These are phyloP conservation scores for Saccharomycodes ludwigii DNA, from an alignment of 805 yeast genomes.

Conservation along the genomic window DNA sequence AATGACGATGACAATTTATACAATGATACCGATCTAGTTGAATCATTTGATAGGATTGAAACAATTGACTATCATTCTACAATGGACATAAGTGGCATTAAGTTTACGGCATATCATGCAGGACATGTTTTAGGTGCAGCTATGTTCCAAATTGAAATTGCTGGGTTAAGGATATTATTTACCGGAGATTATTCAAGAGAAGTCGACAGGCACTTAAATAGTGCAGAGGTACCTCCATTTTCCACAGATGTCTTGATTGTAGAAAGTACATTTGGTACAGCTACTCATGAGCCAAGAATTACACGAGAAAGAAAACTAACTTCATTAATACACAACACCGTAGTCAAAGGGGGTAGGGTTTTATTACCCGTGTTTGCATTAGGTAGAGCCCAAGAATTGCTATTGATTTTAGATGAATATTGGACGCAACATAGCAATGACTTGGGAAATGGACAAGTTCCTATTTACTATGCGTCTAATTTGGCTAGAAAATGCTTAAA, in stretches of 20 bases:
- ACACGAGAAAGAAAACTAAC: slow-evolving; percentile 79
- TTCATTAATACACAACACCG: slow-evolving; percentile 69
- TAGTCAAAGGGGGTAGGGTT: slow-evolving; percentile 82
- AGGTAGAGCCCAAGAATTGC: slow-evolving; percentile 91
- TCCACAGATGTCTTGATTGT: slow-evolving; percentile 85
- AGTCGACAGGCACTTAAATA: slow-evolving; percentile 85
- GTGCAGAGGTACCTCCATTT: slow-evolving; percentile 85
- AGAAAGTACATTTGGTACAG: slow-evolving; percentile 96
- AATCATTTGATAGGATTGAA: slow-evolving; percentile 81
- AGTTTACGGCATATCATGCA: slow-evolving; percentile 97
- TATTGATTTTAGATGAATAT: slow-evolving; percentile 85
- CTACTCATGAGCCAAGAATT: slow-evolving; percentile 82
- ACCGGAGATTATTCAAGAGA: slow-evolving; percentile 98
- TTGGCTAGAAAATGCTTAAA: slow-evolving; percentile 95
- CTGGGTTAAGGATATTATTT: slow-evolving; percentile 76
- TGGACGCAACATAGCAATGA: slow-evolving; percentile 81
- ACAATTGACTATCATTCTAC: slow-evolving; percentile 95
- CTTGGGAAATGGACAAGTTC: slow-evolving; percentile 46
- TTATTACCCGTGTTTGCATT: slow-evolving; percentile 90
- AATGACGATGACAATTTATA: slow-evolving; percentile 44
- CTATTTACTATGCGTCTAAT: slow-evolving; percentile 82
- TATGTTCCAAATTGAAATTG: slow-evolving; percentile 91
- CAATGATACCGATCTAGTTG: slow-evolving; percentile 80
- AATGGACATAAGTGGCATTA: slow-evolving; percentile 82
- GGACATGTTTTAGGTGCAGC: slow-evolving; percentile 99